A percentile compares a stretch with the other conserved stretches of the same genome.
phyloP scores from a whole-genome alignment of 177 flowering plant species.

The Viscum album region DNA sequence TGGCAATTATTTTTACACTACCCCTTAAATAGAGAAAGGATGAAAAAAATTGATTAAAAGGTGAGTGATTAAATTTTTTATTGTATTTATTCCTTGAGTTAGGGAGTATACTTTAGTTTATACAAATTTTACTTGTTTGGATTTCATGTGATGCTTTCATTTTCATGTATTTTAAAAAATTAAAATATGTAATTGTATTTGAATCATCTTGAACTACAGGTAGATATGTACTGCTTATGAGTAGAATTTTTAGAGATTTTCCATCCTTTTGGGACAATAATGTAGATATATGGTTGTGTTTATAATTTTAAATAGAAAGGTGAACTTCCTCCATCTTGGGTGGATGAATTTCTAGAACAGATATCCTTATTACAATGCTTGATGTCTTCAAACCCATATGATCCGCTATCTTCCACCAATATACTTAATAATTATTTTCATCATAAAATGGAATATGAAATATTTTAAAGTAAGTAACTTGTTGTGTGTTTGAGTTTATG shows the following conservation, averaged over 20 bases:
- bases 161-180: too few relatives aligned
- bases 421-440: constrained; percentile 67
- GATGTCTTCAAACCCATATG: constrained; percentile 84
- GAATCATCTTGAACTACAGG: constrained; percentile 35
- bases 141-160: too few relatives aligned
- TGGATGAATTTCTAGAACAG: constrained; percentile 72
- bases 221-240: constrained; percentile 93
- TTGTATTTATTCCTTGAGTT: constrained; percentile 1
- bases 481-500: neutral
- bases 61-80: constrained; percentile 19
- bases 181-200: neutral
- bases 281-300: constrained; percentile 75
- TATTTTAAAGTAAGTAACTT: constrained; percentile 56
- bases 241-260: constrained; percentile 89
- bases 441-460: constrained; percentile 77
- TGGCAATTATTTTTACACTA: constrained; percentile 93
- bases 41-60: constrained; percentile 98
- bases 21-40: constrained; percentile 96
- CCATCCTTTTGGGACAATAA: constrained; percentile 85
- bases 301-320: constrained; percentile 71
- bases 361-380: constrained; percentile 50
- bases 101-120: too few relatives aligned
- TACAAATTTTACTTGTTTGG: too few relatives aligned
- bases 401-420: constrained; percentile 81
- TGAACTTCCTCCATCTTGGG: constrained; percentile 69